These are phyloP conservation scores for Musa beccarii DNA, from an alignment of 176 grass and related monocot genomes.

Conservation along the genomic window DNA sequence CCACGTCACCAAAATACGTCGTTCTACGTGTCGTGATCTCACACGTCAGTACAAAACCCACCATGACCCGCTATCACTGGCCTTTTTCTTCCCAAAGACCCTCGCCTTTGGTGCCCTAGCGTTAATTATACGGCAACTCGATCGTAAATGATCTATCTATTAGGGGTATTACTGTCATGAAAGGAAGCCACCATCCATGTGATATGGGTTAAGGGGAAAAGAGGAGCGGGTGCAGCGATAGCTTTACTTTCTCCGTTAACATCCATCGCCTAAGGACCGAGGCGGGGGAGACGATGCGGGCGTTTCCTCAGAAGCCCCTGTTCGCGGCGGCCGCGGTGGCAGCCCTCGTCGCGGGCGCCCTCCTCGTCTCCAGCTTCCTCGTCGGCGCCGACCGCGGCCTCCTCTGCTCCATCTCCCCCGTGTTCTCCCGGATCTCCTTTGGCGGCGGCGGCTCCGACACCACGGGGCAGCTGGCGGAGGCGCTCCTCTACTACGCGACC, in stretches of 20 bases:
- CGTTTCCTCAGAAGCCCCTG: constrained; percentile 1
- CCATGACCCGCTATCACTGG: too few species aligned
- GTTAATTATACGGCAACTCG: too few species aligned
- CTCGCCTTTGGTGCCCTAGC: too few species aligned
- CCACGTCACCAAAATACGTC: not conserved
- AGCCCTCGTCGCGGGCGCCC: not conserved
- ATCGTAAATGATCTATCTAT: too few species aligned
- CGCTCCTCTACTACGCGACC: constrained; percentile 30
- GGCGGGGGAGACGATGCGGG: not conserved
- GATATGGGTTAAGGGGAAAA: too few species aligned
- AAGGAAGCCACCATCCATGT: too few species aligned
- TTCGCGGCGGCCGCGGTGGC: not conserved
- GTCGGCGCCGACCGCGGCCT: not conserved
- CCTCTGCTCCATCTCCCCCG: constrained; percentile 8
- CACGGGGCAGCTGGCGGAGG: constrained; percentile 16
- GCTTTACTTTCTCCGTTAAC: too few species aligned
- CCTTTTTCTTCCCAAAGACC: too few species aligned
- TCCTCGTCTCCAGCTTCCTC: constrained; percentile 3
- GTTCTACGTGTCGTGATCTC: not conserved
- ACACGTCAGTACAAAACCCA: not conserved
- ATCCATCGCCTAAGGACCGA: too few species aligned
- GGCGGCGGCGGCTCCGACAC: constrained; percentile 1
- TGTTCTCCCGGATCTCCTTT: not conserved
- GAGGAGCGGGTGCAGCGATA: too few species aligned
- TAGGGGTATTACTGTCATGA: too few species aligned